Percentiles rank a stretch among this genome's conserved stretches.
Evolutionary conservation across 1,284 basidiomycete genomes (phyloP).

Genomic region (Marasmius sp.): DNA sequence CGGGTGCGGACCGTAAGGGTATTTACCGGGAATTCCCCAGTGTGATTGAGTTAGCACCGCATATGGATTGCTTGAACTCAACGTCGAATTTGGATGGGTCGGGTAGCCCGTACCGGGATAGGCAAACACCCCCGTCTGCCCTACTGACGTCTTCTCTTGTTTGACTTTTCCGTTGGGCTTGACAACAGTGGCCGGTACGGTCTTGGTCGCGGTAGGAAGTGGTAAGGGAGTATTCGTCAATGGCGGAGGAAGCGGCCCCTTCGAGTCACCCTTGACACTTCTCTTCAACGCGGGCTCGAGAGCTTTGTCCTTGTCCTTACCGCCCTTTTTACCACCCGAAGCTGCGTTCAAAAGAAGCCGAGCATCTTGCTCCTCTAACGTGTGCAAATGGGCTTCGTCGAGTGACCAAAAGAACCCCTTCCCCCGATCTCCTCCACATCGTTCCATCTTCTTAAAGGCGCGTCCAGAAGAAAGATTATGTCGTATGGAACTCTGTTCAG

Average conservation of each 20-base stretch:
- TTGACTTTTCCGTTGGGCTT: neutral
- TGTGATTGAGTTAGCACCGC: conserved; percentile 22
- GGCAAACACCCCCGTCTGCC: conserved; percentile 27
- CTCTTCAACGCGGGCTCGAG: conserved; percentile 64
- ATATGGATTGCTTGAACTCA: conserved; percentile 40
- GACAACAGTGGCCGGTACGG: conserved; percentile 12
- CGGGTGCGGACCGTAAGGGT: conserved; percentile 9
- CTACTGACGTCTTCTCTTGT: neutral
- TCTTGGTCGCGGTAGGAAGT: conserved; percentile 1
- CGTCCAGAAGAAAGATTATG: conserved; percentile 89
- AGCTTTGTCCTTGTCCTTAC: conserved; percentile 43
- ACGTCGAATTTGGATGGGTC: conserved; percentile 21
- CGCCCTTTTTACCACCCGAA: conserved; percentile 30
- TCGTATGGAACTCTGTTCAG: conserved; percentile 79
- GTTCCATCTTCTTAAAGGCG: conserved; percentile 84
- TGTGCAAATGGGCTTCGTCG: conserved; percentile 69
- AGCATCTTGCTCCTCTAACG: conserved; percentile 67
- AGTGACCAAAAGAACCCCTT: conserved; percentile 91
- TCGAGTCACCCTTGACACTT: conserved; percentile 59
- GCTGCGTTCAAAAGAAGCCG: conserved; percentile 40
- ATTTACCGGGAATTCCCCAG: conserved; percentile 8
- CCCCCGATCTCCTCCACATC: conserved; percentile 81
- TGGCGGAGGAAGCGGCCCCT: conserved; percentile 60
- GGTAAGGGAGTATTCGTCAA: conserved; percentile 36
- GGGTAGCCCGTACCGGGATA: conserved; percentile 28